These are phyloP conservation scores for Epithemia pelagica DNA, from an alignment of 108 stramenopile species.

Conservation along the genomic window DNA sequence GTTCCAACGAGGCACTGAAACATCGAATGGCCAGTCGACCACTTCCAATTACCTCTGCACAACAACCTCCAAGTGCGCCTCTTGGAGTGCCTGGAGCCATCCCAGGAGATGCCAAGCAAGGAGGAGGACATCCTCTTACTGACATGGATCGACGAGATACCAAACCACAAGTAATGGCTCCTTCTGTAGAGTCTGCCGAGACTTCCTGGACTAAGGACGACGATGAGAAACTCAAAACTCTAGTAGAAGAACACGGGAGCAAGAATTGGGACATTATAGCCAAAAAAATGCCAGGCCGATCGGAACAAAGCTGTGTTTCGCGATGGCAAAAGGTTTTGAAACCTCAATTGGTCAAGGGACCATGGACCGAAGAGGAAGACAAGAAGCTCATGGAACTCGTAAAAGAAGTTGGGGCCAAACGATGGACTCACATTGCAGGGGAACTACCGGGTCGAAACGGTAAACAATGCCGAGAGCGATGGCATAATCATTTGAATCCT, in stretches of 20 bases:
- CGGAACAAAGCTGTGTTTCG: constrained; percentile 70
- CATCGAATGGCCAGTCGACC: not conserved
- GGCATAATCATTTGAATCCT: constrained; percentile 98
- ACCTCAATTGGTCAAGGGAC: constrained; percentile 66
- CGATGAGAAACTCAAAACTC: constrained; percentile 52
- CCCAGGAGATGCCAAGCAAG: too few relatives aligned
- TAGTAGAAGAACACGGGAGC: constrained; percentile 55
- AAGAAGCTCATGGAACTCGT: constrained; percentile 65
- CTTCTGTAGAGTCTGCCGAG: not conserved
- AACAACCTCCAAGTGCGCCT: too few relatives aligned
- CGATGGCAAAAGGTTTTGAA: constrained; percentile 72
- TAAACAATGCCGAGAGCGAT: constrained; percentile 99
- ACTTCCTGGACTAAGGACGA: constrained; percentile 40
- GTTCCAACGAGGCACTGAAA: not conserved
- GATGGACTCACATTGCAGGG: constrained; percentile 84
- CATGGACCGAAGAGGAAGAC: constrained; percentile 93
- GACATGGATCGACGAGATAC: not conserved
- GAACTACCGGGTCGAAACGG: constrained; percentile 92
- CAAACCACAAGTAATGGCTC: not conserved
- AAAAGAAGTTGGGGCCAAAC: constrained; percentile 51
- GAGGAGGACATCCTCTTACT: too few relatives aligned
- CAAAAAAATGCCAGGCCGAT: constrained; percentile 33
- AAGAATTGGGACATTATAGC: constrained; percentile 76
- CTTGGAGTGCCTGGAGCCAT: not conserved
- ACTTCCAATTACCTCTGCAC: too few relatives aligned